Evolutionary conservation across 106 monocot genomes (phyloP).

Genomic region (Alisma plantagoaquatica): DNA sequence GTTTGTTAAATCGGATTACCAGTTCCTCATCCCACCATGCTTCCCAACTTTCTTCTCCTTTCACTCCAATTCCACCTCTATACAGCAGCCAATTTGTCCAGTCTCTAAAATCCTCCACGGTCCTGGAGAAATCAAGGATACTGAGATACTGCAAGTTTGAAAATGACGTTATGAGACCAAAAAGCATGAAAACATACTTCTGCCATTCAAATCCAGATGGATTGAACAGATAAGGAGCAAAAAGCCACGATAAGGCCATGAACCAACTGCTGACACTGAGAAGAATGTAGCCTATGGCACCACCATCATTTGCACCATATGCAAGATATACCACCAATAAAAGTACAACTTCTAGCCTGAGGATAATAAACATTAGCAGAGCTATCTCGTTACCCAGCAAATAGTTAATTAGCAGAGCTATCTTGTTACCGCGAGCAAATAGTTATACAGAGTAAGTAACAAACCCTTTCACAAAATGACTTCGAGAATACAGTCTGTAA

Average conservation of each 20-base stretch:
- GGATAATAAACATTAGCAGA: neutral
- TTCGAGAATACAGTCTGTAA: constrained; percentile 83
- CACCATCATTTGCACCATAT: constrained; percentile 53
- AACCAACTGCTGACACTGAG: constrained; percentile 79
- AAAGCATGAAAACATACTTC: constrained; percentile 34
- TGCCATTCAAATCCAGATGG: constrained; percentile 92
- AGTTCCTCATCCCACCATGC: constrained; percentile 98
- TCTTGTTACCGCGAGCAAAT: neutral
- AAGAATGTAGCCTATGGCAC: constrained; percentile 59
- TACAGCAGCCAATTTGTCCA: constrained; percentile 98
- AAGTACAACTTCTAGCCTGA: constrained; percentile 66
- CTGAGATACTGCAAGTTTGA: neutral
- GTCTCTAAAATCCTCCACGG: constrained; percentile 80
- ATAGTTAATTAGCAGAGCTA: neutral
- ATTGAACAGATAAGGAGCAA: constrained; percentile 78
- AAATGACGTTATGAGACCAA: too few species aligned
- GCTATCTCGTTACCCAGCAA: neutral
- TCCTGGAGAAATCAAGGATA: constrained; percentile 22
- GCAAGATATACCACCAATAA: constrained; percentile 57
- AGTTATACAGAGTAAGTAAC: neutral
- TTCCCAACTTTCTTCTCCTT: constrained; percentile 95
- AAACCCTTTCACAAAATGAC: constrained; percentile 88
- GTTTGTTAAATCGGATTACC: too few species aligned
- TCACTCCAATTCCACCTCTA: constrained; percentile 88
- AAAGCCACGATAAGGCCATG: constrained; percentile 82